Conservation (phyloP, 768 basidiomycete species). For the Lactifluus subvellereus region DNA sequence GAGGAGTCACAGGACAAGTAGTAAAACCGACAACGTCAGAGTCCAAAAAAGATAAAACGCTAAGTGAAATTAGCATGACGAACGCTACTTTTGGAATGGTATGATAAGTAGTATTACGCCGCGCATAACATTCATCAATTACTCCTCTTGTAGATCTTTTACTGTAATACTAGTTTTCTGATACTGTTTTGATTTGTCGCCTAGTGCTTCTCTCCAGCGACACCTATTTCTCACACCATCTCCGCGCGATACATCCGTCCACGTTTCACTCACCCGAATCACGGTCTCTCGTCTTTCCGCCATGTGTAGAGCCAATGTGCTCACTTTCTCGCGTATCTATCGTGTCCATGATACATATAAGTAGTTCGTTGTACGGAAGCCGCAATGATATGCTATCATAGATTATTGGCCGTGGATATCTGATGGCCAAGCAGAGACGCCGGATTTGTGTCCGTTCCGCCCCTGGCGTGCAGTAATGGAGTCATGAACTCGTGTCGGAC, state of each 20-base stretch:
- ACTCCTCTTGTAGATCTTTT: background rate
- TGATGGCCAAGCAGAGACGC: too few species aligned
- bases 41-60: background rate
- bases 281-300: background rate
- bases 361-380: conserved; percentile 7
- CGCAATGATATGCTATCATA: conserved; percentile 3
- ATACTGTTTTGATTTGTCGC: conserved; percentile 14
- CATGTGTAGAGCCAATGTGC: background rate
- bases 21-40: background rate
- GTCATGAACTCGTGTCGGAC: too few species aligned
- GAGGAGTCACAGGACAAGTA: too few species aligned
- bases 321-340: conserved; percentile 1
- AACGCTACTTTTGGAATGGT: background rate
- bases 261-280: background rate
- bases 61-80: background rate
- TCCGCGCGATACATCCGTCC: conserved; percentile 13
- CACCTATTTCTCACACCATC: conserved; percentile 1
- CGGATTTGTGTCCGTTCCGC: too few species aligned
- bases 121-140: too few species aligned
- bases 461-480: too few species aligned
- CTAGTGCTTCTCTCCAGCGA: conserved; percentile 8
- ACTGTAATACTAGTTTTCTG: conserved; percentile 6
- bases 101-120: background rate
- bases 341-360: background rate
- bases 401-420: background rate